Conservation (phyloP, 1,284 basidiomycete genomes). For the Phlebopus sp. region DNA sequence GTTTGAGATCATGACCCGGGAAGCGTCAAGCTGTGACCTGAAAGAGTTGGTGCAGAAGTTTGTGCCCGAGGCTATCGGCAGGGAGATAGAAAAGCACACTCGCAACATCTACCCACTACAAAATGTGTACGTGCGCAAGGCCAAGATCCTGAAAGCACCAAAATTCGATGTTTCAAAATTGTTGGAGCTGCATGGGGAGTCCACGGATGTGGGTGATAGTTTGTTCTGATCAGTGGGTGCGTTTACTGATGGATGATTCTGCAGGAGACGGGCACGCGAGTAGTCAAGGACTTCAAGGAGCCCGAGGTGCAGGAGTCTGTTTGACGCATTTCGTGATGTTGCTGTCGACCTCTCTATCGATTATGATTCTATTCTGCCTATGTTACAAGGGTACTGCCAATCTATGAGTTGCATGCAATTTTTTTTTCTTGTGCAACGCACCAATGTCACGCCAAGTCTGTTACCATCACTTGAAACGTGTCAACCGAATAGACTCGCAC, state of each 20-base stretch:
- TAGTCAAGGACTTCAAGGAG: constrained; percentile 92
- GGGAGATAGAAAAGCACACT: constrained; percentile 99
- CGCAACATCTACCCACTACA: constrained; percentile 97
- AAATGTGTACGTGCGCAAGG: constrained; percentile 98
- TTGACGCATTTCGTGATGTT: constrained; percentile 44
- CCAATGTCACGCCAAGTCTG: no score
- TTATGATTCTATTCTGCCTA: constrained; percentile 36
- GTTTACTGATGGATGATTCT: constrained; percentile 8
- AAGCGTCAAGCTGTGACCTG: constrained; percentile 93
- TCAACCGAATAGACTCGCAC: neutral
- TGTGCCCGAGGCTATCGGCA: constrained; percentile 97
- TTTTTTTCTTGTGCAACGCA: no score
- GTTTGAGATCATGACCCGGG: constrained; percentile 99
- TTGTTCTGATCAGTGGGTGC: constrained; percentile 9
- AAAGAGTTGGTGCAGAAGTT: constrained; percentile 99
- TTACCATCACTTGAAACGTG: neutral
- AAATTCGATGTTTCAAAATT: constrained; percentile 96
- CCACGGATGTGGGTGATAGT: constrained; percentile 71
- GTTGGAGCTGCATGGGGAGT: constrained; percentile 93
- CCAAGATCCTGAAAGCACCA: constrained; percentile 96
- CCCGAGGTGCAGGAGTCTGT: constrained; percentile 84
- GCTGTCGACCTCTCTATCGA: constrained; percentile 41
- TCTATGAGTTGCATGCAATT: constrained; percentile 35
- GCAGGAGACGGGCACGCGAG: constrained; percentile 86
- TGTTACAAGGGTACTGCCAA: constrained; percentile 40